Conservation (phyloP, 805 yeast species). For the Naumovozyma baii region DNA sequence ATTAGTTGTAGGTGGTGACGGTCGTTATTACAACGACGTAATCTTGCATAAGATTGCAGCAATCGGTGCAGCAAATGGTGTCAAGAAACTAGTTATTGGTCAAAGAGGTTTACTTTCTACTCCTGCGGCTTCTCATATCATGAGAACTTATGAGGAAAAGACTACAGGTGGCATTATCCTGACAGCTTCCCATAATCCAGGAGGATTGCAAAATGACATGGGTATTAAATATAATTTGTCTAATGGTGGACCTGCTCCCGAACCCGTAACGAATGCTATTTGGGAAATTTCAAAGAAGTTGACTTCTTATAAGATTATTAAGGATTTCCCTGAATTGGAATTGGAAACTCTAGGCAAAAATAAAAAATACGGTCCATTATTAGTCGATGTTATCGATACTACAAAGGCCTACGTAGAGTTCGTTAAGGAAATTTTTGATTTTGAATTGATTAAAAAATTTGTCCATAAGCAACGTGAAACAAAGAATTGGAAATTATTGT, state of each 20-base stretch:
- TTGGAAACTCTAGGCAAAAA: conserved; percentile 45
- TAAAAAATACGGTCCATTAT: conserved; percentile 45
- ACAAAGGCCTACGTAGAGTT: conserved; percentile 67
- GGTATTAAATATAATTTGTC: conserved; percentile 93
- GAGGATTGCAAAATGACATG: conserved; percentile 85
- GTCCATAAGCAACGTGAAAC: conserved; percentile 38
- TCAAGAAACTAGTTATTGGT: conserved; percentile 75
- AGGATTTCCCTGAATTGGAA: conserved; percentile 55
- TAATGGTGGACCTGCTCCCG: conserved; percentile 99
- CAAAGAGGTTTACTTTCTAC: conserved; percentile 84
- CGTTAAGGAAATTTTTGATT: conserved; percentile 82
- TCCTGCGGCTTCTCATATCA: conserved; percentile 96
- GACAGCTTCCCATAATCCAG: conserved; percentile 97
- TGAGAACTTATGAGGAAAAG: conserved; percentile 50
- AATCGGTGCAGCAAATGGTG: conserved; percentile 89
- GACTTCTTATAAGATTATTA: conserved; percentile 48
- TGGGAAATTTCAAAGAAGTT: conserved; percentile 58
- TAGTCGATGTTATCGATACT: conserved; percentile 75
- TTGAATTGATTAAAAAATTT: conserved; percentile 67
- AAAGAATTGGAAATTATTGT: conserved; percentile 60
- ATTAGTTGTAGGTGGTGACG: conserved; percentile 94
- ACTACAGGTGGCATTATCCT: conserved; percentile 92
- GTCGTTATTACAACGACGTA: conserved; percentile 78
- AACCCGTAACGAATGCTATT: conserved; percentile 81
- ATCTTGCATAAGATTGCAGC: conserved; percentile 75